Evolutionary conservation across 768 basidiomycete species (phyloP).

Genomic region (Termitomyces sp.): DNA sequence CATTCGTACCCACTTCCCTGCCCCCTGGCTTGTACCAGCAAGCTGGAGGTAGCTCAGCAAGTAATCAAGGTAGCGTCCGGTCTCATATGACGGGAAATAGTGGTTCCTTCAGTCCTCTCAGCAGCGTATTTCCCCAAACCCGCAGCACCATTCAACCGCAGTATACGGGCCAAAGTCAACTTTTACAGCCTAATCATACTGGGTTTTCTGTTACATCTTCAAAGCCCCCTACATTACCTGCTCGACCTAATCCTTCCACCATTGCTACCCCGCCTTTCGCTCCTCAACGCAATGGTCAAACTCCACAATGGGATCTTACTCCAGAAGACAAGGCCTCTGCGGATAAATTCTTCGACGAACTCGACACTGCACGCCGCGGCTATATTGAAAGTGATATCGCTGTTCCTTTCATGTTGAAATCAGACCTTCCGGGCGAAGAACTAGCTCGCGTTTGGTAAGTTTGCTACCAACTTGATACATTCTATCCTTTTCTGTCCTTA

Average conservation of each 20-base stretch:
- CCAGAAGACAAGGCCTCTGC: slow-evolving; percentile 71
- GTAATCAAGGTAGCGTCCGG: slow-evolving; percentile 29
- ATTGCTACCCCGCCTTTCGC: slow-evolving; percentile 23
- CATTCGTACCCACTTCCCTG: slow-evolving; percentile 67
- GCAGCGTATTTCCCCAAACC: slow-evolving; percentile 35
- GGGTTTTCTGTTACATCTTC: slow-evolving; percentile 30
- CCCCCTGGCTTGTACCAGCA: slow-evolving; percentile 87
- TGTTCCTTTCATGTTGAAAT: slow-evolving; percentile 93
- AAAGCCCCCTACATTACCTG: slow-evolving; percentile 33
- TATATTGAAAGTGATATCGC: slow-evolving; percentile 92
- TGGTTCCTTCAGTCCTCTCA: slow-evolving; percentile 57
- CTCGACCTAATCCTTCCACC: slow-evolving; percentile 28
- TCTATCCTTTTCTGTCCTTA: not conserved
- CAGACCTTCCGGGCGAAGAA: slow-evolving; percentile 73
- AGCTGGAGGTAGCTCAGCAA: slow-evolving; percentile 45
- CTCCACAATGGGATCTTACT: slow-evolving; percentile 76
- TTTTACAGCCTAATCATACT: slow-evolving; percentile 49
- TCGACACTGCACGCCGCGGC: slow-evolving; percentile 73
- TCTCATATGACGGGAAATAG: slow-evolving; percentile 62
- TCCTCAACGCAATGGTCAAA: slow-evolving; percentile 21
- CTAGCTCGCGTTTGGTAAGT: slow-evolving; percentile 92
- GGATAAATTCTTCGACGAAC: slow-evolving; percentile 77
- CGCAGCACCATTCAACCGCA: slow-evolving; percentile 53
- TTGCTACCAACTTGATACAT: not conserved
- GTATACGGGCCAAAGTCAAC: slow-evolving; percentile 54